These are phyloP conservation scores for Coemansia sp. DNA, from an alignment of 371 early-diverging fungal genomes.

Conservation along the genomic window DNA sequence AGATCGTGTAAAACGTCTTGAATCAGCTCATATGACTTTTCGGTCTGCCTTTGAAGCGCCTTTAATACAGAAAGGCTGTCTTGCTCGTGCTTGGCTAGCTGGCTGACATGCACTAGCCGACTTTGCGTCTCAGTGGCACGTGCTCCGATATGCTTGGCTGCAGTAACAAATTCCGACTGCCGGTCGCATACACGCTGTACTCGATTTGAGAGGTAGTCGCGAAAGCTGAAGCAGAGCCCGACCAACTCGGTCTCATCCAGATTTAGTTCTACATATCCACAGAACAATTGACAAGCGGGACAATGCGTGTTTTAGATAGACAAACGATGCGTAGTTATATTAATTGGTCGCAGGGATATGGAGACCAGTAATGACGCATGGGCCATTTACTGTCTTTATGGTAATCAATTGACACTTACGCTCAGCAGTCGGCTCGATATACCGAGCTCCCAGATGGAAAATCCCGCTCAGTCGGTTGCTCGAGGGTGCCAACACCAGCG, in stretches of 20 bases:
- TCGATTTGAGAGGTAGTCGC: constrained; percentile 42
- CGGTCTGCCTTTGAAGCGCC: constrained; percentile 50
- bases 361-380: not conserved
- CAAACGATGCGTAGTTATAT: constrained; percentile 3
- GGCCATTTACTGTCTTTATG: not conserved
- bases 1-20: constrained; percentile 51
- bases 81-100: constrained; percentile 37
- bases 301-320: constrained; percentile 5
- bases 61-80: constrained; percentile 34
- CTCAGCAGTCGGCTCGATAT: constrained; percentile 50
- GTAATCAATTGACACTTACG: constrained; percentile 26
- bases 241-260: constrained; percentile 48
- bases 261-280: constrained; percentile 31
- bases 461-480: constrained; percentile 46
- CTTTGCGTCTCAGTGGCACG: constrained; percentile 28
- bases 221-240: constrained; percentile 47
- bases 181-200: constrained; percentile 40
- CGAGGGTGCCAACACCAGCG: constrained; percentile 44
- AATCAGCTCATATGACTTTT: constrained; percentile 51
- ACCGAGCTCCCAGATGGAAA: constrained; percentile 39
- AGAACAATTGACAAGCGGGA: not conserved
- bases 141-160: constrained; percentile 34
- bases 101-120: constrained; percentile 24
- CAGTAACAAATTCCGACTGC: constrained; percentile 27
- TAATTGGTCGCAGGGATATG: not conserved